Percentiles rank a stretch among this genome's conserved stretches.
These are phyloP conservation scores for Dacryopinax spathularia DNA, from an alignment of 768 basidiomycete species.

Conservation along the genomic window DNA sequence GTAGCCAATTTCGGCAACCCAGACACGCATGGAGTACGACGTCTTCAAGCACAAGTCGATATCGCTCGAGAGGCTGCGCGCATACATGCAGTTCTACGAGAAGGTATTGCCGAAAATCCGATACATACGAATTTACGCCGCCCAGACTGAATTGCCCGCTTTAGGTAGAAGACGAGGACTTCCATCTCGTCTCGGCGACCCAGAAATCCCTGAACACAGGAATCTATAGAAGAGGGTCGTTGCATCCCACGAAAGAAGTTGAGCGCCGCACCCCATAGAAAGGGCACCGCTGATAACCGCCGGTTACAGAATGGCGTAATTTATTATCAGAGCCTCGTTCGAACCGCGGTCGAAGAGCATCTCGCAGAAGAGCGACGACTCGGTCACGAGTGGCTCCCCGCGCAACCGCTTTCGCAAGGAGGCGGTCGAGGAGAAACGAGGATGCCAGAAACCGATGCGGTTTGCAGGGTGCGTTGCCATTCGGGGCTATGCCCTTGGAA, in stretches of 20 bases:
- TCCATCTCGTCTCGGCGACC: neutral
- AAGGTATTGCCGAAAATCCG: conserved; percentile 1
- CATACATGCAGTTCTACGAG: conserved; percentile 1
- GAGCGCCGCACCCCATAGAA: neutral
- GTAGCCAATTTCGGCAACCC: neutral
- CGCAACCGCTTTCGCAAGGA: neutral
- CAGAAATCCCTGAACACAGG: conserved; percentile 7
- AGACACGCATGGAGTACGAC: conserved; percentile 7
- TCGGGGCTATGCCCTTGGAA: neutral
- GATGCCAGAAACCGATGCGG: neutral
- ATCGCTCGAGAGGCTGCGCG: neutral
- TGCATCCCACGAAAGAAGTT: conserved; percentile 8
- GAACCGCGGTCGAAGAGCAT: conserved; percentile 3
- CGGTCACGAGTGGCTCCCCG: neutral
- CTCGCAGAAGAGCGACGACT: conserved; percentile 1
- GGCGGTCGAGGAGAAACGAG: neutral
- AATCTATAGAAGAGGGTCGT: conserved; percentile 7
- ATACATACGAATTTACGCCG: neutral
- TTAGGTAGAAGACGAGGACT: conserved; percentile 6
- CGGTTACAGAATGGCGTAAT: conserved; percentile 2
- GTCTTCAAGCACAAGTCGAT: conserved; percentile 6
- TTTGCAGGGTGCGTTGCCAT: conserved; percentile 1
- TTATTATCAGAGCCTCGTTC: conserved; percentile 5
- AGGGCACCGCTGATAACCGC: neutral
- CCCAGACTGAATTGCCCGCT: neutral